Percentiles rank a stretch among this genome's conserved stretches.
Evolutionary conservation across 306 rosid species (phyloP).

Genomic region (Vachellia pachyceras): DNA sequence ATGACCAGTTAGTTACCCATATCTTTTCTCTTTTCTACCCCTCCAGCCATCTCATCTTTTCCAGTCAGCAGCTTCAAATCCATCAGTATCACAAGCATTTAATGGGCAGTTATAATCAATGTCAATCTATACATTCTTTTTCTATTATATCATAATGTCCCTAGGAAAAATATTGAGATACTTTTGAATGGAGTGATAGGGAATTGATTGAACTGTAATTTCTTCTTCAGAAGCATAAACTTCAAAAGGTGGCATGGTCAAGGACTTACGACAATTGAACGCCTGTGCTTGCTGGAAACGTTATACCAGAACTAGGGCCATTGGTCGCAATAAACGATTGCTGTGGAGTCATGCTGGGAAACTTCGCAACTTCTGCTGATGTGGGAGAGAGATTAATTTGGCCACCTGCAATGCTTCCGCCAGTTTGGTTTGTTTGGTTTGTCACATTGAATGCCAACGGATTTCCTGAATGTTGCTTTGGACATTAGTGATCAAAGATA

Average conservation of each 20-base stretch:
- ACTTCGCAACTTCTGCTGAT: conserved; percentile 38
- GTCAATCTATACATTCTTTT: conserved; percentile 21
- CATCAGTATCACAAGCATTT: not conserved
- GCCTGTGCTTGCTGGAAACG: conserved; percentile 47
- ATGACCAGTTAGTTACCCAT: not conserved
- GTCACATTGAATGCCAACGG: conserved; percentile 42
- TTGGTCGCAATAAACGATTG: conserved; percentile 36
- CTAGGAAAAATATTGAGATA: conserved; percentile 9
- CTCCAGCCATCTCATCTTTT: not conserved
- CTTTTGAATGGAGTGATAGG: conserved; percentile 28
- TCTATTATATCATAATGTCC: not conserved
- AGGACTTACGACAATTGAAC: conserved; percentile 60
- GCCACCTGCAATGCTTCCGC: conserved; percentile 44
- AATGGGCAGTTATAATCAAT: not conserved
- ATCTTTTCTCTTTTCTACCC: not conserved
- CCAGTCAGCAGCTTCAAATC: no score
- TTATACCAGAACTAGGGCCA: conserved; percentile 36
- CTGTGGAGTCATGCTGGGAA: conserved; percentile 44
- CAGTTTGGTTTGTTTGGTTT: conserved; percentile 46
- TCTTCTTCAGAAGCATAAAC: conserved; percentile 20
- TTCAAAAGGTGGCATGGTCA: not conserved
- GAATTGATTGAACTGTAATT: conserved; percentile 32
- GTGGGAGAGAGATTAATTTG: conserved; percentile 46
- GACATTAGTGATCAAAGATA: conserved; percentile 44
- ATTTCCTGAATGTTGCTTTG: conserved; percentile 43